Percentiles rank a stretch among this genome's conserved stretches.
Evolutionary conservation across 2,329 filamentous ascomycete genomes (phyloP).

Genomic region (Macrophomina tecta): DNA sequence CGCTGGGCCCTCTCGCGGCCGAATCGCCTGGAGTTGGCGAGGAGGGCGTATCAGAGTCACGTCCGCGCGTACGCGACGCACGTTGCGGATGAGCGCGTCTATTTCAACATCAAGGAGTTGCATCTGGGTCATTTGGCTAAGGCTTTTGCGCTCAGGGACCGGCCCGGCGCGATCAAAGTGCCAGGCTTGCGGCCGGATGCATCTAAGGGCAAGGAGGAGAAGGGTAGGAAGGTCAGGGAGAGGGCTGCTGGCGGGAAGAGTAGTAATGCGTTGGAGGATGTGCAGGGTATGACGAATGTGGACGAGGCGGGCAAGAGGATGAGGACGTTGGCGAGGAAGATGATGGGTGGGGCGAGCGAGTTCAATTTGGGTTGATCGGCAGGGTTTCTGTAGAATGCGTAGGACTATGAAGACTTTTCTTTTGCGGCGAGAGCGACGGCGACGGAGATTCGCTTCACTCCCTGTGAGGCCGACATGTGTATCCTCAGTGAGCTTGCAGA

Average conservation of each 20-base stretch:
- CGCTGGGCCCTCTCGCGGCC: conserved; percentile 69
- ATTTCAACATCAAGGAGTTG: conserved; percentile 89
- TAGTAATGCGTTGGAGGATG: neutral
- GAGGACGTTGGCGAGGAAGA: conserved; percentile 34
- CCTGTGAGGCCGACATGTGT: no score
- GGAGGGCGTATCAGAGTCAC: conserved; percentile 88
- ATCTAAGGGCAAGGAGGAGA: conserved; percentile 43
- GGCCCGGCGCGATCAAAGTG: conserved; percentile 76
- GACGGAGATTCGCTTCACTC: no score
- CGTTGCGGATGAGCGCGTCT: conserved; percentile 79
- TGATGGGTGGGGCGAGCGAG: conserved; percentile 61
- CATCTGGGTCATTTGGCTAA: conserved; percentile 95
- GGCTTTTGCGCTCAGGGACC: conserved; percentile 87
- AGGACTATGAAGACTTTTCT: no score
- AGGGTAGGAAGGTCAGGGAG: conserved; percentile 43
- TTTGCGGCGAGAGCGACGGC: no score
- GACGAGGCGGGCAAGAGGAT: conserved; percentile 65
- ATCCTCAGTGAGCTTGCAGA: no score
- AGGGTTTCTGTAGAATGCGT: no score
- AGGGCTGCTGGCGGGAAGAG: conserved; percentile 29
- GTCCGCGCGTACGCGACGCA: conserved; percentile 96
- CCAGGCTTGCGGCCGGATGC: conserved; percentile 49
- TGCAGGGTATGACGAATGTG: conserved; percentile 43
- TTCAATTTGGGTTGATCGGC: conserved; percentile 67
- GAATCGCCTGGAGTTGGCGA: conserved; percentile 77